phyloP scores from a whole-genome alignment of 495 filamentous ascomycete species.

The Parmelia sp. region DNA sequence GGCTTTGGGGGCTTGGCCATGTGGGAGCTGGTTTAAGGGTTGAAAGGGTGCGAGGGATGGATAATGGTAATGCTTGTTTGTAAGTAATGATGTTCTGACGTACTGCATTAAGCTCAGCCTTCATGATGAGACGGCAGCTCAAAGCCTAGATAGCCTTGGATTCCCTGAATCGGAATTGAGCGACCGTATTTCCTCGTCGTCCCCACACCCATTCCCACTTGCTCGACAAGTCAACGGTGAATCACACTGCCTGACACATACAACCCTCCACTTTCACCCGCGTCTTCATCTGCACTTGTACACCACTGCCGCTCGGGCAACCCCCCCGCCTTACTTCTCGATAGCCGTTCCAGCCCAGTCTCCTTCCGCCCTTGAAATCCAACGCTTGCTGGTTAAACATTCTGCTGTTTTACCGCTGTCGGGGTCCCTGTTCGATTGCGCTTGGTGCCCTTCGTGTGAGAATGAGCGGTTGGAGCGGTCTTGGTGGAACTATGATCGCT shows the following conservation, averaged over 20 bases:
- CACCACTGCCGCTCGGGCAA: too few species aligned
- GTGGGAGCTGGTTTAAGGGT: conserved; percentile 64
- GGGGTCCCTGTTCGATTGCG: too few species aligned
- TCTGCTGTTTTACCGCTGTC: too few species aligned
- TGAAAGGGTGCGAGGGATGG: not conserved
- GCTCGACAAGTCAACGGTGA: not conserved
- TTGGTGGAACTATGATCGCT: too few species aligned
- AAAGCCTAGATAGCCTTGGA: not conserved
- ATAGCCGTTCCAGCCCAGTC: too few species aligned
- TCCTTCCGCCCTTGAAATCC: too few species aligned
- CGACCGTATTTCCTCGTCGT: not conserved
- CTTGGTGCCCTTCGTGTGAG: too few species aligned
- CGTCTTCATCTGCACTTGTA: not conserved
- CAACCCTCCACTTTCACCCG: not conserved
- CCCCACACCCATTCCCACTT: not conserved
- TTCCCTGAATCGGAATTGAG: not conserved
- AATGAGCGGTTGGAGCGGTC: too few species aligned
- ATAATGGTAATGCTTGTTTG: not conserved
- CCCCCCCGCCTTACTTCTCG: too few species aligned
- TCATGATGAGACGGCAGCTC: conserved; percentile 2
- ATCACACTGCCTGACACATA: not conserved
- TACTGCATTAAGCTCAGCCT: not conserved
- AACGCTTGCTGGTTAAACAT: too few species aligned
- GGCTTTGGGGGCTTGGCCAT: conserved; percentile 53
- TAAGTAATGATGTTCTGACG: conserved; percentile 1